phyloP scores from a whole-genome alignment of 345 rosid species.

The Lenwebbia sp. region DNA sequence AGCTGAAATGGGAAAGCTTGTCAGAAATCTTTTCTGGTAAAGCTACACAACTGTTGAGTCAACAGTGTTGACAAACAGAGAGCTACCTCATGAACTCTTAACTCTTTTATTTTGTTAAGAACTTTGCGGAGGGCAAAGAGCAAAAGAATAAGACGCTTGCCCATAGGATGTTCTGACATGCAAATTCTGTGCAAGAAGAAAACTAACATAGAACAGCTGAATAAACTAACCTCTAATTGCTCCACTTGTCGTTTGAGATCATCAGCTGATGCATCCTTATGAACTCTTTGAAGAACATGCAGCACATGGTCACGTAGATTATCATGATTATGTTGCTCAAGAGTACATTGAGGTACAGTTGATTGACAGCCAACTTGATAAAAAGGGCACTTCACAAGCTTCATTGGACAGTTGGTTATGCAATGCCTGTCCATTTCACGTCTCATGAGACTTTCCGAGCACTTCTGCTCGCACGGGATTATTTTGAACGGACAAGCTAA shows the following conservation, averaged over 20 bases:
- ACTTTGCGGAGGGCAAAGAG: neutral
- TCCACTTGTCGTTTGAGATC: constrained; percentile 41
- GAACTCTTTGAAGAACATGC: constrained; percentile 40
- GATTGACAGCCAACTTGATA: constrained; percentile 62
- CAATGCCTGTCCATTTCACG: constrained; percentile 90
- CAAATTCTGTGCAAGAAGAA: neutral
- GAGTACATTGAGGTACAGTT: constrained; percentile 33
- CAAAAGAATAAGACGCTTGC: neutral
- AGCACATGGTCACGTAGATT: constrained; percentile 51
- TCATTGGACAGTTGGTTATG: constrained; percentile 80
- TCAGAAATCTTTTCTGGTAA: neutral
- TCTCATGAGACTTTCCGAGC: constrained; percentile 56
- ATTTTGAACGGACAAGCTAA: constrained; percentile 70
- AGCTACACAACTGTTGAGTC: neutral
- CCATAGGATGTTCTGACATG: neutral
- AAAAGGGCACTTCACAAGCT: constrained; percentile 76
- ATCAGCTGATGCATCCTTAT: constrained; percentile 44
- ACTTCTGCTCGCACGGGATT: constrained; percentile 72
- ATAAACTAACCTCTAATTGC: constrained; percentile 25
- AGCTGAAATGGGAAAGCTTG: neutral
- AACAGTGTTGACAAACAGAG: neutral
- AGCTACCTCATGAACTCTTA: neutral
- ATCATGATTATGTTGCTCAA: constrained; percentile 43
- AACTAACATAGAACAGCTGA: neutral
- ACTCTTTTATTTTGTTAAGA: neutral